Conservation (phyloP, 805 yeast genomes). For the Sporopachydermia lactativora region DNA sequence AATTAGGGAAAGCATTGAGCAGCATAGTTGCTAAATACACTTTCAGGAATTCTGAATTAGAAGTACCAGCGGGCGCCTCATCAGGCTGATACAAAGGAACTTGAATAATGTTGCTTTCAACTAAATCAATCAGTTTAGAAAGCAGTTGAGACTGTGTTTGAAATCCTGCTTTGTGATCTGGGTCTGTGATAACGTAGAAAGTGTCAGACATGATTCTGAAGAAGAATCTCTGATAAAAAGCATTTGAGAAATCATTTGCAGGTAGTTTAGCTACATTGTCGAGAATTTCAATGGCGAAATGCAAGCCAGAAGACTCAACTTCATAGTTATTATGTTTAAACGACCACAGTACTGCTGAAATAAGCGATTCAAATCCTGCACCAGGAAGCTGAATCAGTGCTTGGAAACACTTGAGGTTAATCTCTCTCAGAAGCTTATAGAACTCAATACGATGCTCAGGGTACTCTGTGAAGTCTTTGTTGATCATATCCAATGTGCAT, state of each 20-base stretch:
- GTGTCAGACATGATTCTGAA: conserved; percentile 85
- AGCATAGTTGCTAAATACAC: conserved; percentile 74
- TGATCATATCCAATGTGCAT: conserved; percentile 90
- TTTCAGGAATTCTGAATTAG: conserved; percentile 65
- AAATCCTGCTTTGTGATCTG: conserved; percentile 97
- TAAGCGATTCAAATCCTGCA: conserved; percentile 78
- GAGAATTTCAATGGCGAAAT: conserved; percentile 69
- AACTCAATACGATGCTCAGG: conserved; percentile 98
- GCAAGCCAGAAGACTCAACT: conserved; percentile 85
- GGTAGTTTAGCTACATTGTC: conserved; percentile 65
- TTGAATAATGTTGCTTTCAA: conserved; percentile 58
- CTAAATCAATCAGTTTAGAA: conserved; percentile 70
- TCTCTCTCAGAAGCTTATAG: conserved; percentile 77
- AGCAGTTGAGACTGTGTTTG: conserved; percentile 73
- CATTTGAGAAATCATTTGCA: conserved; percentile 57
- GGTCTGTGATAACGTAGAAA: conserved; percentile 85
- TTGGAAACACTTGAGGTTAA: conserved; percentile 70
- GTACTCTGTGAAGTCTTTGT: conserved; percentile 87
- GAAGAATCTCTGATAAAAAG: conserved; percentile 79
- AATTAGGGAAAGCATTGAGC: conserved; percentile 81
- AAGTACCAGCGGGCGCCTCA: conserved; percentile 74
- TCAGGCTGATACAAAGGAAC: conserved; percentile 71
- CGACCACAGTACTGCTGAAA: conserved; percentile 96
- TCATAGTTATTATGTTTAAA: conserved; percentile 95
- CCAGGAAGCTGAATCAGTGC: conserved; percentile 84